Evolutionary conservation across 371 early-diverging fungal genomes (phyloP), one percentile per base, ranked within the genome.

Genomic region (Dichotomocladium elegans): DNA sequence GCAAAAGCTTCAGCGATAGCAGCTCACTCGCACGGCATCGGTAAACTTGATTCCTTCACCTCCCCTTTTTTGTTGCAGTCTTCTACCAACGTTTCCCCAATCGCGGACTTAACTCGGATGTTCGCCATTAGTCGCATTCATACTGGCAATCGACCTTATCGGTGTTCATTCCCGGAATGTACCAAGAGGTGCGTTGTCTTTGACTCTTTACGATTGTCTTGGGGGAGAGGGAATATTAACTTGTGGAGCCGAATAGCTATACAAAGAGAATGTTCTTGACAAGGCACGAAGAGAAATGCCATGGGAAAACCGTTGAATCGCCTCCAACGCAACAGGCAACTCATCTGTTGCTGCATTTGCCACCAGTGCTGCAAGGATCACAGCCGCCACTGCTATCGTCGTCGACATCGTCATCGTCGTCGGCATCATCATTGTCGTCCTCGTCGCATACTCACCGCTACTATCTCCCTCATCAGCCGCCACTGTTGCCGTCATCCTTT

Each of bases 81-180:
- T 21, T 33, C 8, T 33, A 10, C 33, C 33, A 21, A 44, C 44
- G 26, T 24, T 21, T 19, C 41, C 33, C 21, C 33, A 22, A 14
- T 37, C 4, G 33, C 22, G 28, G 41, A 14, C 22, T 33, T 34
- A 31, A 27, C 28, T 6, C 27, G 41, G 2, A 21, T 29, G 21
- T 31, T 54, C 22, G 30, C 44, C 52, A 59, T 41, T 61, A 70
- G 88, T 29, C 81, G 85, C 37, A 85, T 81, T 41, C 88, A 87
- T 41, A 80, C 85, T 3, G 86, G 87, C 6, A 83, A 81, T 66
- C 70, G 83, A 33, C 84, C 87, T 3, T 86, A 85, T 55, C 78
- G 77, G 47, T 82, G 83, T 48, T 37, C 52, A 25, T 57, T 65
- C 48, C 71, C 74, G 26, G 77, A 71, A 7, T 68, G 68, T 34